These are phyloP conservation scores for Aspergillus pseudotamarii DNA, from an alignment of 2,329 filamentous ascomycete genomes.

Conservation along the genomic window DNA sequence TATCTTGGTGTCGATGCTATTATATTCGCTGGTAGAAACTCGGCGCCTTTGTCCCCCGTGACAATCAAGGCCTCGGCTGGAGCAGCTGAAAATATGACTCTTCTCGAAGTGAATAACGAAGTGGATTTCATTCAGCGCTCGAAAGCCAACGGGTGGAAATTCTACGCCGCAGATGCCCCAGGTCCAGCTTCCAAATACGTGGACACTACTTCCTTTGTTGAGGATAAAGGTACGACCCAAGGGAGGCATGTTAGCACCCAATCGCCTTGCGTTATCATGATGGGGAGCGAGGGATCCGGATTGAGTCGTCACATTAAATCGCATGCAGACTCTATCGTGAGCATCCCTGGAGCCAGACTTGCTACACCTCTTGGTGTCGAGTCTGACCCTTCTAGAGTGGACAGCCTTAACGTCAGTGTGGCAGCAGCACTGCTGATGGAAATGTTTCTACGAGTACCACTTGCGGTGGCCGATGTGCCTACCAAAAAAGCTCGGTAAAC, in stretches of 20 bases:
- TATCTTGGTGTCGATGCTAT: conserved; percentile 90
- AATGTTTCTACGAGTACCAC: conserved; percentile 41
- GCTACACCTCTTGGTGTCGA: conserved; percentile 40
- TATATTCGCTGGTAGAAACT: conserved; percentile 71
- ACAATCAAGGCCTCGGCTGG: conserved; percentile 87
- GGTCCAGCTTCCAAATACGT: conserved; percentile 29
- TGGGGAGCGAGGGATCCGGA: conserved; percentile 81
- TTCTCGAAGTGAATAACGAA: conserved; percentile 71
- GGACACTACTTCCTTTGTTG: conserved; percentile 17
- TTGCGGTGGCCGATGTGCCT: conserved; percentile 26
- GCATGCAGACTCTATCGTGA: conserved; percentile 64
- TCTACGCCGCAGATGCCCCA: conserved; percentile 72
- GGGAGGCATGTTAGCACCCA: conserved; percentile 49
- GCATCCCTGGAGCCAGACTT: conserved; percentile 61
- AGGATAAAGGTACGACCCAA: conserved; percentile 37
- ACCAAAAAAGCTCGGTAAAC: conserved; percentile 18
- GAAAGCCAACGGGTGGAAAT: conserved; percentile 73
- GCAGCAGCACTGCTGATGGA: conserved; percentile 72
- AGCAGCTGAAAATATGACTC: conserved; percentile 75
- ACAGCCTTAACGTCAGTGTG: conserved; percentile 92
- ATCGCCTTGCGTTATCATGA: conserved; percentile 74
- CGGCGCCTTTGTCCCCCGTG: conserved; percentile 73
- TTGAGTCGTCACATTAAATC: conserved; percentile 66
- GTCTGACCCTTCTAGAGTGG: conserved; percentile 60
- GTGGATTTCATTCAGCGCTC: conserved; percentile 71